These are phyloP conservation scores for Tetracladium marchalianum DNA, from an alignment of 495 filamentous ascomycete species.

Conservation along the genomic window DNA sequence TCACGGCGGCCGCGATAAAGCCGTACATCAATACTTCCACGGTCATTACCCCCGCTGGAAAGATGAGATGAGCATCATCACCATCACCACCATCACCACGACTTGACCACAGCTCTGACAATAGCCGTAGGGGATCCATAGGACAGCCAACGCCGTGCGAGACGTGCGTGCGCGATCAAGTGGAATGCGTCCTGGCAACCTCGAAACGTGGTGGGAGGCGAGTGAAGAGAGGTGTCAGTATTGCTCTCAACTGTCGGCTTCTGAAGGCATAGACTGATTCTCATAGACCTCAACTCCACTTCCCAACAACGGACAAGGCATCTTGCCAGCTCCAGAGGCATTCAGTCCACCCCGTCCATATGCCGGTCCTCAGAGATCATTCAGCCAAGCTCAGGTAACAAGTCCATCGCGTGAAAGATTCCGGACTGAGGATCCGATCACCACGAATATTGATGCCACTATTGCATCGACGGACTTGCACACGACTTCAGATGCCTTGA, in stretches of 20 bases:
- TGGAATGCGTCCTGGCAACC: slow-evolving; percentile 48
- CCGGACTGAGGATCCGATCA: slow-evolving; percentile 11
- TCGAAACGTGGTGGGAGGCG: slow-evolving; percentile 52
- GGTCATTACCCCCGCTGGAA: slow-evolving; percentile 41
- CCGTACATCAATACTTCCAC: slow-evolving; percentile 46
- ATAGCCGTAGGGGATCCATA: slow-evolving; percentile 28
- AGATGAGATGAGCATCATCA: slow-evolving; percentile 5
- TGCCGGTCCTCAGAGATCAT: slow-evolving; percentile 20
- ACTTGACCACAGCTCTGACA: slow-evolving; percentile 6
- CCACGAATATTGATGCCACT: slow-evolving; percentile 24
- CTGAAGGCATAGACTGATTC: slow-evolving; percentile 14
- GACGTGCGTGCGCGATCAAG: slow-evolving; percentile 43
- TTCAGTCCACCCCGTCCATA: slow-evolving; percentile 22
- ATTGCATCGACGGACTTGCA: slow-evolving; percentile 28
- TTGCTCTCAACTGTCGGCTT: too few relatives aligned
- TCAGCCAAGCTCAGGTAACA: slow-evolving; percentile 24
- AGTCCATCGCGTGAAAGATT: slow-evolving; percentile 22
- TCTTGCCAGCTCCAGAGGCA: slow-evolving; percentile 14
- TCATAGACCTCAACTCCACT: slow-evolving; percentile 6
- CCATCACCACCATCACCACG: slow-evolving; percentile 2
- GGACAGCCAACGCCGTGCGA: slow-evolving; percentile 45
- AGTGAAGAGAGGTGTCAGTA: slow-evolving; percentile 24
- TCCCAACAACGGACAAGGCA: slow-evolving; percentile 1
- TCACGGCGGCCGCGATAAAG: slow-evolving; percentile 46
- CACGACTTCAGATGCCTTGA: slow-evolving; percentile 33